phyloP scores from a whole-genome alignment of 2,329 filamentous ascomycete species.

The Intubia oerlemansii region DNA sequence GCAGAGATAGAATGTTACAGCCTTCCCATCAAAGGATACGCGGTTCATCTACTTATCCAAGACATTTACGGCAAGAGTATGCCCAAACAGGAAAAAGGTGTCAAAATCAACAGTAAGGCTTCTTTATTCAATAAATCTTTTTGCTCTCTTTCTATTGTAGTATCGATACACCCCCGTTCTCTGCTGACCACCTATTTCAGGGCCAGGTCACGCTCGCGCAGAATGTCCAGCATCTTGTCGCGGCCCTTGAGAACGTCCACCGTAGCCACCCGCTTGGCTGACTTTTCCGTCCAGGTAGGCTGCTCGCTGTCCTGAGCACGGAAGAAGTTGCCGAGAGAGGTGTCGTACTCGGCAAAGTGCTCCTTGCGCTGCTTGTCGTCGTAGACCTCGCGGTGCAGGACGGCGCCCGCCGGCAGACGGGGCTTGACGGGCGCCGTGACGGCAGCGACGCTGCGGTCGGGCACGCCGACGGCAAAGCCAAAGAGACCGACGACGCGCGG shows the following conservation, averaged over 20 bases:
- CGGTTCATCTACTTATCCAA: too few species aligned
- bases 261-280: constrained; percentile 11
- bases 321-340: constrained; percentile 10
- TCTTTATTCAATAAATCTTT: too few species aligned
- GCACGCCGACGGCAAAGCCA: constrained; percentile 12
- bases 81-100: too few species aligned
- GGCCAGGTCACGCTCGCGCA: constrained; percentile 10
- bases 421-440: constrained; percentile 11
- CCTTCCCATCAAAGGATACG: too few species aligned
- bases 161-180: too few species aligned
- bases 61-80: too few species aligned
- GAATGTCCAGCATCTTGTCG: constrained; percentile 9
- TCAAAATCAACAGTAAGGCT: too few species aligned
- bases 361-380: constrained; percentile 6
- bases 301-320: constrained; percentile 8
- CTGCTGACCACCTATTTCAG: too few species aligned
- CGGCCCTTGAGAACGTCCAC: constrained; percentile 11
- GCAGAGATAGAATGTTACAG: too few species aligned
- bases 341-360: constrained; percentile 10
- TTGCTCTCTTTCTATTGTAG: too few species aligned
- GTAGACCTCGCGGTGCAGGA: constrained; percentile 12
- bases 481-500: constrained; percentile 13
- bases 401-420: constrained; percentile 10
- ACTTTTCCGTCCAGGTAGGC: constrained; percentile 11
- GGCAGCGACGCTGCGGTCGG: constrained; percentile 5